Base-by-base conservation (phyloP, 495 filamentous ascomycete species). In the Hypoxylon fragiforme region DNA sequence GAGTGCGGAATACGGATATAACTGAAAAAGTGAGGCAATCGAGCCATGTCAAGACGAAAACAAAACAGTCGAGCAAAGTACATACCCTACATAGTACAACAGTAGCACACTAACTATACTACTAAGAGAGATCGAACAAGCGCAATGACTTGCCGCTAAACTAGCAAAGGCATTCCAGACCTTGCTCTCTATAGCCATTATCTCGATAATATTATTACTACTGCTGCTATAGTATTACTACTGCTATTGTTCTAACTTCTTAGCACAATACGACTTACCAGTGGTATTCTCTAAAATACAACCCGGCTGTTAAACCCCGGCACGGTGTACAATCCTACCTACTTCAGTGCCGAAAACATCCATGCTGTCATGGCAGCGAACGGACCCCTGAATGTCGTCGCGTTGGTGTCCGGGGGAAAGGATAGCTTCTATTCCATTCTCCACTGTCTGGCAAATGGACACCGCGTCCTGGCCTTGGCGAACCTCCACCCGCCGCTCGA, bases 351-450 rank as follows among this genome's bases (percentile, higher is more conserved):
- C 20, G 38, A 47, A 30, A 6, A 46, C 18, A n/a, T n/a, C n/a
- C n/a, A n/a, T n/a, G n/a, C n/a, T n/a, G n/a, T 56, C 48, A 59
- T 55, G 54, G 51, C 72, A 48, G 50, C 47, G 20, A 70, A 69
- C 31, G 62, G 70, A 28, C 43, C 62, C 20, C 76, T 94, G 15
- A 87, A 92, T 48, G 94, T 96, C 43, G 89, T 98, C 57, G 91
- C 88, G 32, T 80, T 98, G 22, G 86, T 98, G 53, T 98, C 94
- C 12, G 94, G 94, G 51, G 94, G 94, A 34, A 98, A 98, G 72
- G 94, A 98, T 75, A 96, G 91, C 32, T 85, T 98, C 69, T 96
- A 88, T 75, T 91, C 91, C 1, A 79, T 96, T 56, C 83, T 96
- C 39, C 94, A 98, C 75, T 95, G 90, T 69, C 75, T 89, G 44